Evolutionary conservation across 768 basidiomycete species (phyloP), one percentile per base, ranked within the genome.

Genomic region (Clavulina sp.): DNA sequence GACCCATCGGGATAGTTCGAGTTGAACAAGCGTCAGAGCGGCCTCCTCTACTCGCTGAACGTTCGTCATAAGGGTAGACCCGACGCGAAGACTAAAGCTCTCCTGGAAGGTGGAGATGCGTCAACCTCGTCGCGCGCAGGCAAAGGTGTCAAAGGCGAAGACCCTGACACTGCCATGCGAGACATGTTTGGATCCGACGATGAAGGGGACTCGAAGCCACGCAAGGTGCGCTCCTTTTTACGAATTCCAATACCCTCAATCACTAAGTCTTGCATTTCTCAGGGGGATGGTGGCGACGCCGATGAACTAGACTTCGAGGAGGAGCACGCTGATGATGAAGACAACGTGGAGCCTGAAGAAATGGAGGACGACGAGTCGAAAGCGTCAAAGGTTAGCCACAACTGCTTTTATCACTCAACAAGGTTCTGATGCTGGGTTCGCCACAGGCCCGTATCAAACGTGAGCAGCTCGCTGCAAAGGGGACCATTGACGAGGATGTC

Each of bases 291-390:
- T 56, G 85, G 84, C 4, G 84, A 84, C 59, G 60, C 83, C 54
- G 87, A 91, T 60, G 87, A 91, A 62, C 73, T 84, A 51, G 71
- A 80, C 4, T 89, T 76, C 57, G 85, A 89, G 59, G 84, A 81
- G 59, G 81, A 84, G 18, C 81, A 87, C 59, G 82, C 83, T 2
- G 87, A 91, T 59, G 87, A 91, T 54, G 87, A 91, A 31, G 87
- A 89, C 59, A 77, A 77, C 59, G 59, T 65, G 48, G 73, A 78
- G 64, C 73, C 73, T 16, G 73, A 76, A 9, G 81, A 83, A 51
- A 74, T 76, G 51, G 87, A 62, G 34, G 62, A 89, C 51, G 84
- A 88, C 57, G 87, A 88, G 61, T 76, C 80, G 30, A 89, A 83
- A 61, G 83, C 85, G 60, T 69, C 80, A 7, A 82, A 86, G 73